phyloP scores from a whole-genome alignment of 192 early-diverging fungal species.

The Lobosporangium transversale region DNA sequence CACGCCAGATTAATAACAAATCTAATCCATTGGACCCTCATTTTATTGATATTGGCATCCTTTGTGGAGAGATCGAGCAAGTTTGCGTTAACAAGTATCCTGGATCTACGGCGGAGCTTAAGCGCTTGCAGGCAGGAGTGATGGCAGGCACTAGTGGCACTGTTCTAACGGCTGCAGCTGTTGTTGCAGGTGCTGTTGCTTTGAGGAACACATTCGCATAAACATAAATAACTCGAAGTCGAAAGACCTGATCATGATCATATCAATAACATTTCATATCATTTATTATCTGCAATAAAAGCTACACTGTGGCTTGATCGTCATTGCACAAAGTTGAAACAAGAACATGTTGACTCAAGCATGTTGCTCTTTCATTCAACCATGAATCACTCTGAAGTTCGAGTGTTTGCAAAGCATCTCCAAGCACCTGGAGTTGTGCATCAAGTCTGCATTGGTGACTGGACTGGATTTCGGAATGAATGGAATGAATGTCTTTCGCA shows the following conservation, averaged over 20 bases:
- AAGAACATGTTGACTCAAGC: neutral
- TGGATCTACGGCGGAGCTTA: slow-evolving; percentile 31
- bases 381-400: slow-evolving; percentile 17
- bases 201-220: slow-evolving; percentile 36
- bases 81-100: slow-evolving; percentile 32
- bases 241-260: neutral
- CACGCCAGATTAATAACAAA: slow-evolving; percentile 69
- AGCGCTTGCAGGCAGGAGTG: slow-evolving; percentile 41
- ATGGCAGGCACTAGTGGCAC: slow-evolving; percentile 37
- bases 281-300: neutral
- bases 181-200: slow-evolving; percentile 43
- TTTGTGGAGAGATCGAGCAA: slow-evolving; percentile 58
- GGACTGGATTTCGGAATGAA: slow-evolving; percentile 10
- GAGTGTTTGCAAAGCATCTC: slow-evolving; percentile 37
- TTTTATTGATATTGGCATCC: slow-evolving; percentile 68
- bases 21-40: slow-evolving; percentile 70
- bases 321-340: neutral
- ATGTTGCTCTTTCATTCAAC: neutral
- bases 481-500: neutral
- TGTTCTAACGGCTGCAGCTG: slow-evolving; percentile 18
- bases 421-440: slow-evolving; percentile 34
- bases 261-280: neutral
- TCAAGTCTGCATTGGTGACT: slow-evolving; percentile 38
- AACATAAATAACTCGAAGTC: neutral
- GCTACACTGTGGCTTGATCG: neutral